These are phyloP conservation scores for Phytophthora syringae DNA, from an alignment of 352 stramenopile genomes.

Conservation along the genomic window DNA sequence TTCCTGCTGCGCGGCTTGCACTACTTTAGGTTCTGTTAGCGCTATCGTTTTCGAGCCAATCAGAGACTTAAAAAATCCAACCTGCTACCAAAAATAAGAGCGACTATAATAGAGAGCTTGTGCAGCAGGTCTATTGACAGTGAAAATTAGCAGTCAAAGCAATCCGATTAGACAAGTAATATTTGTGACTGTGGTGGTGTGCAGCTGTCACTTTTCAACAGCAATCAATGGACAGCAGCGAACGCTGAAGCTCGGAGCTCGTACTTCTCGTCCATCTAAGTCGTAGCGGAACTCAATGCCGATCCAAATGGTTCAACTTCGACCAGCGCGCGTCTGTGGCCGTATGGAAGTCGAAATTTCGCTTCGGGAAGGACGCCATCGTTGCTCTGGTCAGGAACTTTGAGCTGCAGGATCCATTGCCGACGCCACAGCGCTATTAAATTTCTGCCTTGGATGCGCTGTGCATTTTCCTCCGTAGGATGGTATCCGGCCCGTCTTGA, in stretches of 20 bases:
- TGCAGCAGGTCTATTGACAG: not conserved
- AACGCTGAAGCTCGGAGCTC: not conserved
- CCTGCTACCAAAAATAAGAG: too few species aligned
- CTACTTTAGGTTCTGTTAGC: too few species aligned
- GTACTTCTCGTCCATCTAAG: not conserved
- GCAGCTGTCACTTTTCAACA: not conserved
- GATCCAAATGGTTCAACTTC: not conserved
- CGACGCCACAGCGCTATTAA: not conserved
- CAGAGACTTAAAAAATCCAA: too few species aligned
- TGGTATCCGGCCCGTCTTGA: conserved; percentile 14
- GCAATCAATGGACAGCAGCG: not conserved
- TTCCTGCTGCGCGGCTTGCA: too few species aligned
- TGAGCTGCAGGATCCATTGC: conserved; percentile 1
- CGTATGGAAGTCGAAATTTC: conserved; percentile 7
- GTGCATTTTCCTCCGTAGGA: conserved; percentile 8
- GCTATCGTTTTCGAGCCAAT: too few species aligned
- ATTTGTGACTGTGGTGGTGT: not conserved
- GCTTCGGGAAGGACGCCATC: conserved; percentile 17
- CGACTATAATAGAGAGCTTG: not conserved
- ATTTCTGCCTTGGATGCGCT: not conserved
- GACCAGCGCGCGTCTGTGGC: not conserved
- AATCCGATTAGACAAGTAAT: not conserved
- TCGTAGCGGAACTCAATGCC: not conserved
- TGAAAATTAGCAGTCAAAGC: not conserved
- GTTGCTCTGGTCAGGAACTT: conserved; percentile 2